Evolutionary conservation across 805 yeast species (phyloP).

Genomic region (Yamadazyma phyllophila): DNA sequence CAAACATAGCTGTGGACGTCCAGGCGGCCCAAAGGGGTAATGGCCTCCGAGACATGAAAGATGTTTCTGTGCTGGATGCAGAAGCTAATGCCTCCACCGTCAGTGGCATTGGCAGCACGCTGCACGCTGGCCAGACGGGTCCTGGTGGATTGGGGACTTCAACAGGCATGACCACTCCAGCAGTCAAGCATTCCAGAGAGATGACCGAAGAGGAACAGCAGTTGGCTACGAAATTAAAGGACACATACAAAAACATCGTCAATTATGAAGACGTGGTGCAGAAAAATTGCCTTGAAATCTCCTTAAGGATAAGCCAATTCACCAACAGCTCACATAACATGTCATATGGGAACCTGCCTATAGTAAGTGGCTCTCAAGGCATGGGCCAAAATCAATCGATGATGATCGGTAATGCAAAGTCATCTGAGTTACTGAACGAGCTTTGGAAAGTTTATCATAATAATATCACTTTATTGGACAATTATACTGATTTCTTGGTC

Average conservation of each 20-base stretch:
- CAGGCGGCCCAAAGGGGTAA: background rate
- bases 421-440: conserved; percentile 55
- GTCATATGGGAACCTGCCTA: conserved; percentile 17
- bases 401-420: conserved; percentile 17
- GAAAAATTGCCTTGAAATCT: conserved; percentile 60
- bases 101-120: background rate
- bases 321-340: conserved; percentile 14
- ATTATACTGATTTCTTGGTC: conserved; percentile 68
- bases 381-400: conserved; percentile 3
- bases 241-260: conserved; percentile 68
- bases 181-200: conserved; percentile 19
- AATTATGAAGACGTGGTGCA: conserved; percentile 67
- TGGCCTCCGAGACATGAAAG: background rate
- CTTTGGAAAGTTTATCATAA: conserved; percentile 71
- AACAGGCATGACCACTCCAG: conserved; percentile 10
- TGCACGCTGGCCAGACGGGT: background rate
- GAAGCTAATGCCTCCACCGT: conserved; percentile 7
- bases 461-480: conserved; percentile 62
- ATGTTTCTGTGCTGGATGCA: conserved; percentile 5
- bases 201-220: conserved; percentile 62
- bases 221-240: conserved; percentile 67
- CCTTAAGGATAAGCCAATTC: conserved; percentile 47
- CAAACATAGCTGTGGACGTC: conserved; percentile 28
- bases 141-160: conserved; percentile 5
- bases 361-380: conserved; percentile 3